phyloP scores from a whole-genome alignment of 148 eudicot species.

The Camellia sinensis region DNA sequence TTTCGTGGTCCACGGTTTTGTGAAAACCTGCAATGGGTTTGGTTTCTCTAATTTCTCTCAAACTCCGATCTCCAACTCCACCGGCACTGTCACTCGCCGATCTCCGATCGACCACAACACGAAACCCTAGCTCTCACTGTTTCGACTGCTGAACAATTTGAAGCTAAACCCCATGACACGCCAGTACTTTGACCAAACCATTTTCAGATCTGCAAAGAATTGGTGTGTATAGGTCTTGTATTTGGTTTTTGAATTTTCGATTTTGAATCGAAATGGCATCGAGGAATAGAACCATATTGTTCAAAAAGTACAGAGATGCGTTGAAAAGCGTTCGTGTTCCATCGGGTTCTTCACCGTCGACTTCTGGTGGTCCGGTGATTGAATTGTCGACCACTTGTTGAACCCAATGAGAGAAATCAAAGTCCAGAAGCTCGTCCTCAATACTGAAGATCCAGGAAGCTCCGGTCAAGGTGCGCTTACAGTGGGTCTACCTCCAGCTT shows the following conservation, averaged over 20 bases:
- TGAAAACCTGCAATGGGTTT: no score
- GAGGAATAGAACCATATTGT: constrained; percentile 71
- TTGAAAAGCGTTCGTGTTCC: constrained; percentile 69
- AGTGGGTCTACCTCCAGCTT: no score
- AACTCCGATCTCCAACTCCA: background rate
- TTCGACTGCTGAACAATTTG: background rate
- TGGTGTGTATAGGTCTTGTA: background rate
- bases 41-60: background rate
- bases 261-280: constrained; percentile 52
- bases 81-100: background rate
- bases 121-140: constrained; percentile 1
- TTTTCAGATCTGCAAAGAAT: constrained; percentile 8
- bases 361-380: constrained; percentile 47
- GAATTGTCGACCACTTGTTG: constrained; percentile 56
- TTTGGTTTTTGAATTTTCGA: background rate
- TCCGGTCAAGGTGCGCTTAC: no score
- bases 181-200: background rate
- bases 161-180: background rate
- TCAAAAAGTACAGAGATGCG: constrained; percentile 69
- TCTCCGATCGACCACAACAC: background rate
- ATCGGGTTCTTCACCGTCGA: constrained; percentile 31
- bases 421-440: no score
- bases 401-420: no score
- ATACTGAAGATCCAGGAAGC: no score
- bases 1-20: no score